Evolutionary conservation across 768 basidiomycete genomes (phyloP), one percentile per base, ranked within the genome.

Genomic region (Naganishia antarctica): DNA sequence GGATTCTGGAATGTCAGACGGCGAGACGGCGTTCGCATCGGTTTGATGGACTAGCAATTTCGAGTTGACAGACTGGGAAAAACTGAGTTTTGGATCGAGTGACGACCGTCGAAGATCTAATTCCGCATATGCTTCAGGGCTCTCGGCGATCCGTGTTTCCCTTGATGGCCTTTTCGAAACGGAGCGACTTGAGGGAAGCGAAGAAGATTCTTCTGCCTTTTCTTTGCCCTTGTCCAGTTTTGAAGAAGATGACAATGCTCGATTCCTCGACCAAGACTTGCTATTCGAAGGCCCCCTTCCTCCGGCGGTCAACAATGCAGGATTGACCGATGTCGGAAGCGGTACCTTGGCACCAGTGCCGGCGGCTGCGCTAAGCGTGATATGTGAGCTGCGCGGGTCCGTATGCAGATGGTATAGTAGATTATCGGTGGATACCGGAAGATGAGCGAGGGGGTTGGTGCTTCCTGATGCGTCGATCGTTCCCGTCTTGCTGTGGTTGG

Each of bases 351-450:
- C 34, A 13, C 60, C 48, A 31, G 31, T 48, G 28, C 32, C 53
- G 4, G 64, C 31, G 18, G 66, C 43, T 26, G 53, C 60, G 34
- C 72, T 70, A 5, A 76, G 63, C 1, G 71, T 72, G 48, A 76
- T 71, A 64, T 76, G 75, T 60, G 75, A 73, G 11, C 73, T 71
- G 9, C 68, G 61, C 32, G 75, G 75, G 58, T 73, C 71, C 48
- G 71, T 74, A 48, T 76, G 75, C 0, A 76, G 72, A 44, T 74
- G 74, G 50, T 73, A 71, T 9, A 75, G 73, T 21, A 76, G 71
- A 3, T 73, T 72, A 21, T 73, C 73, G 41, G 74, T 72, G 7
- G 73, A 73, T 18, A 45, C 58, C 4, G 53, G 64, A 28, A 65
- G 53, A 23, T 65, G 50, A 8, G 53, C 32, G 1, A 57, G 53